These are phyloP conservation scores for Flaveria ramosissima DNA, from an alignment of 129 eudicot species.

Conservation along the genomic window DNA sequence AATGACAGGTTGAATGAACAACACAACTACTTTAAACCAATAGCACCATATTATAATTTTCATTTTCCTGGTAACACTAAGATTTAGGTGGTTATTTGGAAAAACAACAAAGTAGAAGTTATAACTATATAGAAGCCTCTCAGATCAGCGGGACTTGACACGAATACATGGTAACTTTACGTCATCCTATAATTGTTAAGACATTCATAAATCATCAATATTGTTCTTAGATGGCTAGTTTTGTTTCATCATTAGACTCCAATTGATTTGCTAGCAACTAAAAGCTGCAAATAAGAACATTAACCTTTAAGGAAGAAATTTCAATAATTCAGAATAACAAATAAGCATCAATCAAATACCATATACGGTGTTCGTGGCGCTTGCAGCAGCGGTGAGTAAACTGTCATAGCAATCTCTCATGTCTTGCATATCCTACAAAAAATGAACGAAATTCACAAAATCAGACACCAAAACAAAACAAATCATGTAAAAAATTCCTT, in stretches of 20 bases:
- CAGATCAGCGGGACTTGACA: not conserved
- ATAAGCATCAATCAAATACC: slow-evolving; percentile 44
- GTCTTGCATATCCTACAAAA: slow-evolving; percentile 73
- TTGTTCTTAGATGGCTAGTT: not conserved
- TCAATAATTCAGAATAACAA: not conserved
- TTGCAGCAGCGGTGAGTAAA: slow-evolving; percentile 87
- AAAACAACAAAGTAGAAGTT: not conserved
- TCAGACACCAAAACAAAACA: not conserved
- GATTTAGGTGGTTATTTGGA: not conserved
- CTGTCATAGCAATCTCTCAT: slow-evolving; percentile 92
- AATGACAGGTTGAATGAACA: not conserved
- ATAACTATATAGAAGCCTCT: not conserved
- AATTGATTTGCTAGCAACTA: not conserved
- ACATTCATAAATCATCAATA: not conserved
- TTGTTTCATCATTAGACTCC: not conserved
- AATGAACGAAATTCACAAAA: slow-evolving; percentile 23
- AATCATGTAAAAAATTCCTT: not conserved
- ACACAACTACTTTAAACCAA: not conserved
- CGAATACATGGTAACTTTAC: not conserved
- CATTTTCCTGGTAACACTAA: not conserved
- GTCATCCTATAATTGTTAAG: not conserved
- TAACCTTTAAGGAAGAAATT: not conserved
- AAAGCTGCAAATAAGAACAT: not conserved
- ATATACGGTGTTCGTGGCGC: slow-evolving; percentile 72
- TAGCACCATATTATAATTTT: not conserved